Conservation (phyloP, 2,329 filamentous ascomycete genomes). For the Byssoonygena ceratinophila region DNA sequence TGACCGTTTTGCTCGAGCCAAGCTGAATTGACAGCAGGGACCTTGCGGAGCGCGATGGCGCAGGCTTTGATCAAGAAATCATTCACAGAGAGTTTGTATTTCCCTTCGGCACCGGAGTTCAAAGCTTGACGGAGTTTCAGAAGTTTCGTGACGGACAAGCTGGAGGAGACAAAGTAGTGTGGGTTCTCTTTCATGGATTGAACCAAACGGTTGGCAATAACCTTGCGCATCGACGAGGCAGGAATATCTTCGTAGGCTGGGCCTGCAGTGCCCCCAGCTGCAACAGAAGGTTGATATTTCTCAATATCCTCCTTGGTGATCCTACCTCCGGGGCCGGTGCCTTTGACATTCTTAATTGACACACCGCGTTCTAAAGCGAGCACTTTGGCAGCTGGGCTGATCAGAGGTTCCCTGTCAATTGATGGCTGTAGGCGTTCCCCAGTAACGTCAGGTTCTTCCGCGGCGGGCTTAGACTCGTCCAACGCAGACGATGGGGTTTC, state of each 20-base stretch:
- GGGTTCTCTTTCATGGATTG: constrained; percentile 89
- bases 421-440: constrained; percentile 70
- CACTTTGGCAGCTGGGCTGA: constrained; percentile 63
- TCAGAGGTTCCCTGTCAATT: constrained; percentile 70
- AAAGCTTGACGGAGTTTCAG: constrained; percentile 90
- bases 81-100: constrained; percentile 99
- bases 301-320: constrained; percentile 90
- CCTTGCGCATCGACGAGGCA: constrained; percentile 91
- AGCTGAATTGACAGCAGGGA: constrained; percentile 88
- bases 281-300: constrained; percentile 56
- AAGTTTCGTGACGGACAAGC: constrained; percentile 86
- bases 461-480: constrained; percentile 37
- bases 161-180: constrained; percentile 92
- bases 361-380: constrained; percentile 78
- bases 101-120: constrained; percentile 76
- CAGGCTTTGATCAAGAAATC: constrained; percentile 98
- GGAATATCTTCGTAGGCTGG: constrained; percentile 74
- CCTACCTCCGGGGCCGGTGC: constrained; percentile 71
- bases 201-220: constrained; percentile 80
- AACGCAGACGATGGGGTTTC: constrained; percentile 52
- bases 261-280: constrained; percentile 44
- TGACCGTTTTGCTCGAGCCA: constrained; percentile 72
- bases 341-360: constrained; percentile 67
- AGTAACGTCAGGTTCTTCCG: constrained; percentile 53
- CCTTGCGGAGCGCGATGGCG: constrained; percentile 77